These are phyloP conservation scores for Fusarium subtropicale DNA, from an alignment of 2,329 filamentous ascomycete genomes.

Conservation along the genomic window DNA sequence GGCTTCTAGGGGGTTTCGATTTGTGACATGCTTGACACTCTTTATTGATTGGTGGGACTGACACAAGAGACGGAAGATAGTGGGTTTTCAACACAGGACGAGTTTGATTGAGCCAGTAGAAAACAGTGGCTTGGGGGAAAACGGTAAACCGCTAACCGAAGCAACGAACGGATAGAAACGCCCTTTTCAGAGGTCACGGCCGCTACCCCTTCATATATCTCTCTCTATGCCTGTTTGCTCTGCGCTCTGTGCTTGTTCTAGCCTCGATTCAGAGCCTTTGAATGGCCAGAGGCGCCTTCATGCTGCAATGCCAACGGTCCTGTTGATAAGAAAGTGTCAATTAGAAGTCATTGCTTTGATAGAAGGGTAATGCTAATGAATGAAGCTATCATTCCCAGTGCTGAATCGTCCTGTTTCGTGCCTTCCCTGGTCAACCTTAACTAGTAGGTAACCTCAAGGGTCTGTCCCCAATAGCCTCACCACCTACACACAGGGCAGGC, in stretches of 20 bases:
- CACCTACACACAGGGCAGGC: not conserved
- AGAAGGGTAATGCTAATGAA: not conserved
- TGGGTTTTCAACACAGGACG: conserved; percentile 34
- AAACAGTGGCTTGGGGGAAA: conserved; percentile 26
- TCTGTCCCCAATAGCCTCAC: conserved; percentile 30
- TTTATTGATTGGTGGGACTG: conserved; percentile 32
- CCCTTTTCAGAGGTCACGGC: conserved; percentile 26
- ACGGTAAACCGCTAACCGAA: conserved; percentile 12
- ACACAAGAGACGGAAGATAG: conserved; percentile 14
- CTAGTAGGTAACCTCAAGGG: conserved; percentile 18
- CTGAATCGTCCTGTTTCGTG: conserved; percentile 32
- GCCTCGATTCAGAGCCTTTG: not conserved
- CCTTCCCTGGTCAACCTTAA: conserved; percentile 22
- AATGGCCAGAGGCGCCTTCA: conserved; percentile 17
- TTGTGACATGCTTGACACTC: not conserved
- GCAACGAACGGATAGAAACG: conserved; percentile 20
- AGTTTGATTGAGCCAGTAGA: conserved; percentile 21
- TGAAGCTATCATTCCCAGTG: conserved; percentile 1
- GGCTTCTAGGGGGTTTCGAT: conserved; percentile 14
- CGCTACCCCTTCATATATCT: conserved; percentile 38
- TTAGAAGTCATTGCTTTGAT: conserved; percentile 4
- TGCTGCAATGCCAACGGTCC: conserved; percentile 9
- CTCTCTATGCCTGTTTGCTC: conserved; percentile 17
- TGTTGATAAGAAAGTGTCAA: not conserved
- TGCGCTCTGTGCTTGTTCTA: conserved; percentile 10